Percentiles rank a stretch among this genome's conserved stretches.
Evolutionary conservation across 2,329 filamentous ascomycete genomes (phyloP).

Genomic region (Microdochium nivale): DNA sequence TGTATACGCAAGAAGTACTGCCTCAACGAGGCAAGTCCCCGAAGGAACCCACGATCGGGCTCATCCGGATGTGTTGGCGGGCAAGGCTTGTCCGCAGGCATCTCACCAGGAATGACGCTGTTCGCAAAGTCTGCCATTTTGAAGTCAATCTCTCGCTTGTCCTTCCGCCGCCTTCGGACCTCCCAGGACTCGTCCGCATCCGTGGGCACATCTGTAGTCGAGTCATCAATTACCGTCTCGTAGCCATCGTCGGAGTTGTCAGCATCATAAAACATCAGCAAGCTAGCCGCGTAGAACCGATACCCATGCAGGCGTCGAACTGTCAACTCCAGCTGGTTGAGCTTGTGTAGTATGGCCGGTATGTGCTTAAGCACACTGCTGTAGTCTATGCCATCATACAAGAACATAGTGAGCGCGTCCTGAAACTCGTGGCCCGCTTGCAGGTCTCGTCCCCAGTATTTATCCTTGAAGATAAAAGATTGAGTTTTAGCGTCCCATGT

Average conservation of each 20-base stretch:
- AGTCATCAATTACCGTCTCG: conserved; percentile 45
- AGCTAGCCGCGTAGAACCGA: conserved; percentile 88
- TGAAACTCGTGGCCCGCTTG: conserved; percentile 87
- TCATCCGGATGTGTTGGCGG: conserved; percentile 74
- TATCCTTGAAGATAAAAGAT: conserved; percentile 92
- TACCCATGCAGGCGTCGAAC: conserved; percentile 74
- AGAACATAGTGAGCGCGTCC: conserved; percentile 75
- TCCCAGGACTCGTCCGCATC: conserved; percentile 45
- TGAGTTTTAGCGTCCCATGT: conserved; percentile 84
- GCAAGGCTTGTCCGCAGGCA: conserved; percentile 54
- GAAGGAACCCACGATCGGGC: conserved; percentile 81
- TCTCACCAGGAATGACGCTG: conserved; percentile 82
- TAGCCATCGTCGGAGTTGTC: conserved; percentile 49
- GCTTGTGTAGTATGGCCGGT: conserved; percentile 75
- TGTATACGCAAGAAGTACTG: conserved; percentile 85
- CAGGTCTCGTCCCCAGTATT: conserved; percentile 87
- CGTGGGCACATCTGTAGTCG: conserved; percentile 48
- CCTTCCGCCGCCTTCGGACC: conserved; percentile 32
- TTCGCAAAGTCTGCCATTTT: conserved; percentile 99
- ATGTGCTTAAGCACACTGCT: conserved; percentile 79
- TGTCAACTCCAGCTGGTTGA: conserved; percentile 75
- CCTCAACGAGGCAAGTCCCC: conserved; percentile 69
- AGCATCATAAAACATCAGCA: conserved; percentile 96
- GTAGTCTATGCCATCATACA: conserved; percentile 82
- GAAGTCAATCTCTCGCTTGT: conserved; percentile 65